These are phyloP conservation scores for Ustilago shanxiensis DNA, from an alignment of 1,284 basidiomycete species.

Conservation along the genomic window DNA sequence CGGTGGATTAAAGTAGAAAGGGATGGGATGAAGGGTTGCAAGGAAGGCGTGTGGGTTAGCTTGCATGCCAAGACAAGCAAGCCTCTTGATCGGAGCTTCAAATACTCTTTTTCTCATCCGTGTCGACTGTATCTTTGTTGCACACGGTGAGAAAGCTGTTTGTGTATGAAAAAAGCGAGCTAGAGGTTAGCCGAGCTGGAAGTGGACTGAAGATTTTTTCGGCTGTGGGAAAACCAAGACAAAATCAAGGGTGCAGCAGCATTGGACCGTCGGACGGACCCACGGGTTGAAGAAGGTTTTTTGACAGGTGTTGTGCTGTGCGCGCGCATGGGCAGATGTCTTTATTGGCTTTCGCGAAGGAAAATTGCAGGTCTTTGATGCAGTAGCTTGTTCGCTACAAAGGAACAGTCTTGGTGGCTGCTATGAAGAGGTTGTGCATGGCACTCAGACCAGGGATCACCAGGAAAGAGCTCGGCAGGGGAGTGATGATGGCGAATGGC, in stretches of 20 bases:
- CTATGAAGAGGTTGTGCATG: too few species aligned
- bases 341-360: too few species aligned
- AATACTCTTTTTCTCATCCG: neutral
- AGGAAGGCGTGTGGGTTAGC: too few species aligned
- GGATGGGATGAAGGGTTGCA: too few species aligned
- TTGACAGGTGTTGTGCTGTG: neutral
- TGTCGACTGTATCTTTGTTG: neutral
- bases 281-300: slow-evolving; percentile 1
- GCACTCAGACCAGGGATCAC: too few species aligned
- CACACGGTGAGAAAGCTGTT: neutral
- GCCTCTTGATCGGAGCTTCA: neutral
- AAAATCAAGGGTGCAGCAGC: neutral
- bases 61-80: neutral
- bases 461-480: too few species aligned
- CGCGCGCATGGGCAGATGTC: neutral
- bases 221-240: too few species aligned
- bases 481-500: too few species aligned
- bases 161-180: neutral
- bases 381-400: too few species aligned
- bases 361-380: too few species aligned
- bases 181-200: neutral
- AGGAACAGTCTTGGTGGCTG: too few species aligned
- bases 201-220: neutral
- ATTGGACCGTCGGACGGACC: slow-evolving; percentile 1
- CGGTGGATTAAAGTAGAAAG: too few species aligned